Evolutionary conservation across 768 basidiomycete species (phyloP).

Genomic region (Macrolepiota fuliginosa): DNA sequence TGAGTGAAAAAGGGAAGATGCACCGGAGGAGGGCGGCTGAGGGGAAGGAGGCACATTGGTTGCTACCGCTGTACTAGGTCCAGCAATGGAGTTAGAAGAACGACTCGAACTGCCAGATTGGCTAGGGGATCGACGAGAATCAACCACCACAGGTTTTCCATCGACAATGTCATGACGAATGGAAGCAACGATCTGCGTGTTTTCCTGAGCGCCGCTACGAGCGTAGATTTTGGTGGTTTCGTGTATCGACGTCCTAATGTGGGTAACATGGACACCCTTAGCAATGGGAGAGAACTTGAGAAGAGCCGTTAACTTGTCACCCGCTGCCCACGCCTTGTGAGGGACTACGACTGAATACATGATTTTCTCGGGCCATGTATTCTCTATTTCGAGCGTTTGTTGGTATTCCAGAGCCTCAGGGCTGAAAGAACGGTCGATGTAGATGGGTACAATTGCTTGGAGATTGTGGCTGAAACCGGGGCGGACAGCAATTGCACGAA

Average conservation of each 20-base stretch:
- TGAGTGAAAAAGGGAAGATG: neutral
- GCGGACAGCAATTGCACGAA: conserved; percentile 81
- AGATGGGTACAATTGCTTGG: conserved; percentile 57
- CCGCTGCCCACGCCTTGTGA: conserved; percentile 94
- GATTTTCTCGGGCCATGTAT: conserved; percentile 96
- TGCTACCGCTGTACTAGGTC: neutral
- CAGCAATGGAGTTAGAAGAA: neutral
- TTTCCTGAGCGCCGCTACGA: conserved; percentile 56
- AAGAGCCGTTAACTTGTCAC: conserved; percentile 77
- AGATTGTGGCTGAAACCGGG: conserved; percentile 61
- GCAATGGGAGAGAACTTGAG: conserved; percentile 85
- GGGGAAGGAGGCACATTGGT: neutral
- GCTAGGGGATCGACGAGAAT: conserved; percentile 17
- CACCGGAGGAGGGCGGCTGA: neutral
- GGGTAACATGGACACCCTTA: conserved; percentile 78
- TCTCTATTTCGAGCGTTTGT: conserved; percentile 93
- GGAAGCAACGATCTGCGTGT: conserved; percentile 57
- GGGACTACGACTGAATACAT: conserved; percentile 95
- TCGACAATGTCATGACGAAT: conserved; percentile 66
- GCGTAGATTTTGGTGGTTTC: conserved; percentile 68
- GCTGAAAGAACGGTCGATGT: conserved; percentile 70
- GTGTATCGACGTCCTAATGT: conserved; percentile 64
- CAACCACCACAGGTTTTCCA: conserved; percentile 49
- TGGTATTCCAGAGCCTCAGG: conserved; percentile 91
- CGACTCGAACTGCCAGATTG: neutral